Evolutionary conservation across 768 basidiomycete genomes (phyloP).

Genomic region (Tylopilus subfusipes): DNA sequence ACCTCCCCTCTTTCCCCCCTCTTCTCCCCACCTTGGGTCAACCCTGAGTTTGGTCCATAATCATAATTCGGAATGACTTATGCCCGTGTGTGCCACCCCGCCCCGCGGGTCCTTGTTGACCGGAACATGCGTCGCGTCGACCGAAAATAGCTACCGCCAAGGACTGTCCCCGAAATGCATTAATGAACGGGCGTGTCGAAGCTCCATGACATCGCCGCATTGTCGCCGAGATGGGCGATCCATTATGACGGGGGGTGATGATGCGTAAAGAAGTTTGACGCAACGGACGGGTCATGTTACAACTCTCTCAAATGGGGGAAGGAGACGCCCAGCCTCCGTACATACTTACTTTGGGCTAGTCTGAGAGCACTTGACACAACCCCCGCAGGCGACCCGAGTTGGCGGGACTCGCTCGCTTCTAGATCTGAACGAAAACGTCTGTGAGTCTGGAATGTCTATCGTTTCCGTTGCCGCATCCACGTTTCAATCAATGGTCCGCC

Average conservation of each 20-base stretch:
- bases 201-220: background rate
- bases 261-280: too few species aligned
- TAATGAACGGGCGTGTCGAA: background rate
- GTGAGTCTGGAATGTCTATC: background rate
- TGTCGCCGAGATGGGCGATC: background rate
- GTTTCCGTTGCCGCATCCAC: background rate
- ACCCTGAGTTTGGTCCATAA: background rate
- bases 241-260: too few species aligned
- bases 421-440: background rate
- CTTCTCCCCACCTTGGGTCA: background rate
- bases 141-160: background rate
- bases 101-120: background rate
- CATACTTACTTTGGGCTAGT: too few species aligned
- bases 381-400: too few species aligned
- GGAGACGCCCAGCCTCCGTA: background rate
- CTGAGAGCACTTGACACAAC: background rate
- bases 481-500: background rate
- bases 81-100: background rate
- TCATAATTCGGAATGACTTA: background rate
- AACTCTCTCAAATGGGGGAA: too few species aligned
- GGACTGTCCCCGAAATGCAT: background rate
- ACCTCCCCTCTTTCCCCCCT: background rate
- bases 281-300: too few species aligned
- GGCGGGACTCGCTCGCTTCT: background rate
- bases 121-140: background rate